phyloP scores from a whole-genome alignment of 108 stramenopile genomes.

The Thalassiosira profunda region DNA sequence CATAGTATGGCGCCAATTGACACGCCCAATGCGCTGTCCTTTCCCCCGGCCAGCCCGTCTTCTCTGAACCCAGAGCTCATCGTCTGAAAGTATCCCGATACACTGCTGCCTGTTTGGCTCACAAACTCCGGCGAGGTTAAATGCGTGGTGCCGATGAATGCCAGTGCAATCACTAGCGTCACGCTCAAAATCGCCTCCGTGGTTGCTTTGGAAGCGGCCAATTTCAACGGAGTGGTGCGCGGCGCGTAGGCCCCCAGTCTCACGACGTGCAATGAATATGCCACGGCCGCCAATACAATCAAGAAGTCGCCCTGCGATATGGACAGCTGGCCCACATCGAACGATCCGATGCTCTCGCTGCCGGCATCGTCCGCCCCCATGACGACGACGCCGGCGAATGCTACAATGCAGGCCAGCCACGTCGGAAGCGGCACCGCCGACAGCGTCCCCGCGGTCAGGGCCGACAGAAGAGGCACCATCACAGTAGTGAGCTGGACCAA shows the following conservation, averaged over 20 bases:
- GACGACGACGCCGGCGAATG: constrained; percentile 75
- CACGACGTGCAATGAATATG: constrained; percentile 87
- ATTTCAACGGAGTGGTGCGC: constrained; percentile 60
- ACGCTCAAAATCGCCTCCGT: constrained; percentile 65
- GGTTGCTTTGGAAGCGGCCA: constrained; percentile 82
- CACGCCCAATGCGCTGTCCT: constrained; percentile 35
- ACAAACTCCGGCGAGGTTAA: constrained; percentile 31
- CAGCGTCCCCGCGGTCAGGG: constrained; percentile 35
- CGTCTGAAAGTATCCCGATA: constrained; percentile 51
- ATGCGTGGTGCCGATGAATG: neutral
- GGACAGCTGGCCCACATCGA: neutral
- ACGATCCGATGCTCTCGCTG: neutral
- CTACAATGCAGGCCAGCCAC: constrained; percentile 78
- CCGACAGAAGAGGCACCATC: constrained; percentile 73
- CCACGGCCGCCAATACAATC: constrained; percentile 72
- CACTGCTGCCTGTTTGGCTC: constrained; percentile 48
- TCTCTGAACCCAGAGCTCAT: neutral
- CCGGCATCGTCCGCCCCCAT: constrained; percentile 69
- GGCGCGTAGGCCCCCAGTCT: constrained; percentile 76
- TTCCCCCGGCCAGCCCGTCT: constrained; percentile 11
- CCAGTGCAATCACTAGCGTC: constrained; percentile 27
- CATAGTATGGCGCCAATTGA: constrained; percentile 70
- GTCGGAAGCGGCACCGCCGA: constrained; percentile 44
- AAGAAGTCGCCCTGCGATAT: constrained; percentile 73
- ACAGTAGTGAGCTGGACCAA: constrained; percentile 87